A percentile compares a stretch with the other conserved stretches of the same genome.
These are phyloP conservation scores for Starmerella vitae DNA, from an alignment of 805 yeast species.

Conservation along the genomic window DNA sequence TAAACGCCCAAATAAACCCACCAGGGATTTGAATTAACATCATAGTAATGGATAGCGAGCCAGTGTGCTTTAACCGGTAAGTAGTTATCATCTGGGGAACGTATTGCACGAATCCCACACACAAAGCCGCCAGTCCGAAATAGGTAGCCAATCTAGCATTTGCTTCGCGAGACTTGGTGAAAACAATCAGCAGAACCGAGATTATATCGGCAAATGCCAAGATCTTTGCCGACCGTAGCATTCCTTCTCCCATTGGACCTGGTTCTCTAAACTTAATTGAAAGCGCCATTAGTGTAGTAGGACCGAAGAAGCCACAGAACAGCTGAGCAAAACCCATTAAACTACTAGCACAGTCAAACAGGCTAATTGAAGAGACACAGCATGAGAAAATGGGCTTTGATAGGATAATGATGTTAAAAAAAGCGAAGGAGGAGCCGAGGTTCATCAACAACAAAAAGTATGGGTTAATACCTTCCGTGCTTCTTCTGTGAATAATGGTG, in stretches of 20 bases:
- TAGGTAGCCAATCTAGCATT: constrained; percentile 18
- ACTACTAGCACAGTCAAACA: constrained; percentile 20
- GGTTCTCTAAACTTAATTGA: constrained; percentile 21
- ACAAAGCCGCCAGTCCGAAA: constrained; percentile 53
- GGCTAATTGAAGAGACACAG: constrained; percentile 36
- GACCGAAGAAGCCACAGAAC: constrained; percentile 18
- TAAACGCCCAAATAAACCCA: constrained; percentile 66
- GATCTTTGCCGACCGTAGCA: constrained; percentile 6
- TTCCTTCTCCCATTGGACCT: constrained; percentile 30
- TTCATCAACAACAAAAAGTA: constrained; percentile 53
- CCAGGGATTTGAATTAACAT: constrained; percentile 86
- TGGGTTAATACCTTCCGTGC: constrained; percentile 71
- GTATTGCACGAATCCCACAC: constrained; percentile 55
- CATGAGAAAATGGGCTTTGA: constrained; percentile 41
- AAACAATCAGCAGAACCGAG: constrained; percentile 9
- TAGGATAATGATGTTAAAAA: constrained; percentile 51
- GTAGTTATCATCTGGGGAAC: constrained; percentile 71
- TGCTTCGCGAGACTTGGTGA: constrained; percentile 1
- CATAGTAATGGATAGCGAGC: constrained; percentile 65
- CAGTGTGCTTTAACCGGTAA: constrained; percentile 54
- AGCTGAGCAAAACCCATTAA: constrained; percentile 23
- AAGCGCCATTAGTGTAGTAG: constrained; percentile 19
- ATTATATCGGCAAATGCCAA: constrained; percentile 17
- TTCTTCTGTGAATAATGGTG: constrained; percentile 40
- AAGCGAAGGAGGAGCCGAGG: constrained; percentile 52